Base-by-base conservation (phyloP, 768 basidiomycete species). In the Hydnomerulius pinastri region DNA sequence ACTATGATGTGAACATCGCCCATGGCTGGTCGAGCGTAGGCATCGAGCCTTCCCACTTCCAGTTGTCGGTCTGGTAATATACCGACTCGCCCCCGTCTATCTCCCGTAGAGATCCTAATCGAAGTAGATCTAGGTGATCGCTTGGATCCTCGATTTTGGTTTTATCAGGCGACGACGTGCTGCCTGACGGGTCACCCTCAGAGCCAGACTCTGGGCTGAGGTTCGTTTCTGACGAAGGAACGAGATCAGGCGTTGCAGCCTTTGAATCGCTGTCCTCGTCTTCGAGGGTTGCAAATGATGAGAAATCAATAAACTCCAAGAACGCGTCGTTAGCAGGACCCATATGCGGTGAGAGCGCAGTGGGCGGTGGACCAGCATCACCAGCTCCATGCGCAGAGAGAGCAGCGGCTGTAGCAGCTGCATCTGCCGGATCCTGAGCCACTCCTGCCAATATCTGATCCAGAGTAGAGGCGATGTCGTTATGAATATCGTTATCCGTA, bases 1-100 rank as follows among this genome's bases (percentile, higher is more conserved):
- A 59, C 55, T 63, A 69, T 57, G 67, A 66, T 40, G 59, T 70
- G 70, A 75, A 84, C 60, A 90, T 82, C 27, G 85, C 85, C 89
- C 89, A 91, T 20, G 86, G 76, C 62, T 80, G 82, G 6, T 90
- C 88, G 54, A 76, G 62, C 36, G 78, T 69, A 52, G 77, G 69
- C 86, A 90, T 88, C 29, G 75, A 63, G 56, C 79, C 76, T 47
- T 88, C 88, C 81, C 82, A 91, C 69, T 86, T 90, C 84, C 84
- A 91, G 35, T 77, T 77, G 28, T 59, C 56, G 17, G 59, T 27
- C 54, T 73, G 69, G 70, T 81, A 90, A 64, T 85, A 89, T 40
- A 84, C 76, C 15, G 81, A 79, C 71, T 89, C 86, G 44, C 87
- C 87, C 35, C 86, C 86, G 58, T 89, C 86, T 29, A 90, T 81